Conservation (phyloP, 176 grass and related monocot species). For the Juncus inflexus region DNA sequence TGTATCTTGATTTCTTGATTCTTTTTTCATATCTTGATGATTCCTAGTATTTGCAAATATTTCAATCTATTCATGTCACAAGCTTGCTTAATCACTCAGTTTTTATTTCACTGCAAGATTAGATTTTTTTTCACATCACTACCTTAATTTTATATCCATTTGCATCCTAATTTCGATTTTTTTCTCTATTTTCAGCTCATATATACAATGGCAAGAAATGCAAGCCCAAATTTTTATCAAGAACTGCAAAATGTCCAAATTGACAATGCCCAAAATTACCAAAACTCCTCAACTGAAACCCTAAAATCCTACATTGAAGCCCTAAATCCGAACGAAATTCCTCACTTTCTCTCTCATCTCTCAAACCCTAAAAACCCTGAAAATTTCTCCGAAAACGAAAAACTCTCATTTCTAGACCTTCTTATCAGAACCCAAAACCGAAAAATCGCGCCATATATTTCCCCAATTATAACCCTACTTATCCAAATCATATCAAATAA, state of each 20-base stretch:
- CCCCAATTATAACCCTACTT: conserved; percentile 36
- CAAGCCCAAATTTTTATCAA: background rate
- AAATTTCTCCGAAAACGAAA: conserved; percentile 29
- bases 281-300: conserved; percentile 30
- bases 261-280: conserved; percentile 8
- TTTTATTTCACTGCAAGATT: no score
- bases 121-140: no score
- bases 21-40: no score
- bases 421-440: conserved; percentile 47
- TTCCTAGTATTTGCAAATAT: no score
- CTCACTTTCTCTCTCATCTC: conserved; percentile 48
- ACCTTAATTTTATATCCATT: no score
- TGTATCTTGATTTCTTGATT: no score
- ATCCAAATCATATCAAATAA: conserved; percentile 30
- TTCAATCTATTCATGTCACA: no score
- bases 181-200: conserved; percentile 29
- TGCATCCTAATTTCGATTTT: conserved; percentile 1
- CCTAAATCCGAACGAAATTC: conserved; percentile 45
- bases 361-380: conserved; percentile 29
- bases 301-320: conserved; percentile 41
- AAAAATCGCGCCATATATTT: conserved; percentile 40
- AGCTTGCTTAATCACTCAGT: no score
- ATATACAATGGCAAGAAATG: conserved; percentile 34
- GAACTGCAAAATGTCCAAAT: conserved; percentile 24
- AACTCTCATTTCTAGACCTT: conserved; percentile 45